phyloP scores from a whole-genome alignment of 805 yeast species.

The Lachancea waltii region DNA sequence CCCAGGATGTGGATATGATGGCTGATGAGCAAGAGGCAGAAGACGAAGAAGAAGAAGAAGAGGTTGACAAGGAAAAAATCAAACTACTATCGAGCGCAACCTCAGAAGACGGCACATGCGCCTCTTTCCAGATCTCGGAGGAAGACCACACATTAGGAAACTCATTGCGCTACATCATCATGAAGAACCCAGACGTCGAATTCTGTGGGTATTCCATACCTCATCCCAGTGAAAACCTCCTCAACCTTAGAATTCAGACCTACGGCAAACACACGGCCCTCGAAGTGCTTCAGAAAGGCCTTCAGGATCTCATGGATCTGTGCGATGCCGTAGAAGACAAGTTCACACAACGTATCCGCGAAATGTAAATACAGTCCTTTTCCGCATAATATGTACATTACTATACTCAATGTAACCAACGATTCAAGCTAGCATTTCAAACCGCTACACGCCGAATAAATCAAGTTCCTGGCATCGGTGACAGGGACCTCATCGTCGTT shows the following conservation, averaged over 20 bases:
- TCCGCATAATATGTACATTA: conserved; percentile 1
- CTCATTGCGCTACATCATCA: conserved; percentile 84
- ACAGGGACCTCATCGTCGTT: too few species aligned
- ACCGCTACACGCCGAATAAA: too few species aligned
- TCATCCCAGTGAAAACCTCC: conserved; percentile 88
- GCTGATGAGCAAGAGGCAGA: conserved; percentile 5
- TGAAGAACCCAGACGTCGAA: conserved; percentile 97
- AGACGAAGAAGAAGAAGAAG: conserved; percentile 28
- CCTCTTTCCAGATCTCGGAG: conserved; percentile 84
- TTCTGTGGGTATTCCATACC: conserved; percentile 98
- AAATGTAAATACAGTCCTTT: conserved; percentile 20
- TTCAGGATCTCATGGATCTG: conserved; percentile 73
- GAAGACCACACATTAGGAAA: conserved; percentile 98
- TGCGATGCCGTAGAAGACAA: conserved; percentile 79
- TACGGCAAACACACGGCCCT: conserved; percentile 80
- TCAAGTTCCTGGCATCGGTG: too few species aligned
- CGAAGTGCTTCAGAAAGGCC: conserved; percentile 88
- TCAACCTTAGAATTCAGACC: conserved; percentile 91
- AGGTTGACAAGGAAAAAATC: conserved; percentile 51
- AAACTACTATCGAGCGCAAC: conserved; percentile 69
- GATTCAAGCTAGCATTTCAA: too few species aligned
- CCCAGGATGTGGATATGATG: conserved; percentile 15
- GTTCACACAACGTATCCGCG: conserved; percentile 62
- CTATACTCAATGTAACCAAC: not conserved
- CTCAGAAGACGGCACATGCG: conserved; percentile 88